Conservation (phyloP, 331 rosid species). For the Cydonia oblonga region DNA sequence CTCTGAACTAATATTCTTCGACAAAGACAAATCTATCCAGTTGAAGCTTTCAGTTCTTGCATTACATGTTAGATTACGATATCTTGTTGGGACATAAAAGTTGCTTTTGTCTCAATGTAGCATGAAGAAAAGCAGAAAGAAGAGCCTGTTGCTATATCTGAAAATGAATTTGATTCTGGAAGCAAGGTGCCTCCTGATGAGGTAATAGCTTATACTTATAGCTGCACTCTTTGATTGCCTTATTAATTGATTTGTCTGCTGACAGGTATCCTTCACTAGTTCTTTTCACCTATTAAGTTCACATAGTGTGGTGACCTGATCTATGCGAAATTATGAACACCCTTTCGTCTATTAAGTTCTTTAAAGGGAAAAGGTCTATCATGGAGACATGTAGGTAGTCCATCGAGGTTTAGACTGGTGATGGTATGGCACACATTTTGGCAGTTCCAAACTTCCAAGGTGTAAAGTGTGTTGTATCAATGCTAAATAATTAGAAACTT, state of each 20-base stretch:
- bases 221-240: not conserved
- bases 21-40: not conserved
- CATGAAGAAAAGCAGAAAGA: conserved; percentile 18
- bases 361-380: not conserved
- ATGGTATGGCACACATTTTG: not conserved
- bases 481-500: not conserved
- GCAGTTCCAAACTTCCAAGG: not conserved
- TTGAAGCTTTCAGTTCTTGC: not conserved
- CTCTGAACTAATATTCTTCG: not conserved
- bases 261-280: not conserved
- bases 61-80: not conserved
- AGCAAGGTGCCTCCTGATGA: conserved; percentile 24
- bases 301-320: not conserved
- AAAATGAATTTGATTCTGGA: conserved; percentile 19
- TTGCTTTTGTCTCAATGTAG: conserved; percentile 13
- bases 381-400: not conserved
- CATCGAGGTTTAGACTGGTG: not conserved
- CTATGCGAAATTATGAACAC: not conserved
- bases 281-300: not conserved
- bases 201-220: conserved; percentile 13
- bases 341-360: not conserved
- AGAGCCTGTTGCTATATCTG: conserved; percentile 22
- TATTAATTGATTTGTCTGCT: not conserved
- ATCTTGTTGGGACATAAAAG: not conserved
- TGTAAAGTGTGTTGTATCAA: not conserved